Evolutionary conservation across 2,329 filamentous ascomycete species (phyloP), one percentile per base, ranked within the genome.

Genomic region (Lachnellula subtilissima): DNA sequence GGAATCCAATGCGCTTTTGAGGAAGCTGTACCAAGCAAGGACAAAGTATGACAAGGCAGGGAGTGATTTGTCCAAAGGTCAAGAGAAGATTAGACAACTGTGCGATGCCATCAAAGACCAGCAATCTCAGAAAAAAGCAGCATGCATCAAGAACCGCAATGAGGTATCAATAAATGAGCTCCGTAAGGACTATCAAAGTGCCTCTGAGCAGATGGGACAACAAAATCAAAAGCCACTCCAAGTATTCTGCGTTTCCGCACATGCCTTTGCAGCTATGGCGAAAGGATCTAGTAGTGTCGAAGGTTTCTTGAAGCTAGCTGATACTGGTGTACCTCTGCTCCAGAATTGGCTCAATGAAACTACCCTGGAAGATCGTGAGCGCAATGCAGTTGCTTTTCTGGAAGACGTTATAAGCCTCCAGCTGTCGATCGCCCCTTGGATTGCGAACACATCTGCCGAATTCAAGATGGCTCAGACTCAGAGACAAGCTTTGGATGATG

Each of bases 141-240:
- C 53, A 5, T 63, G 60, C 37, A 60, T 62, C 37, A n/a, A 50
- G 17, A 51, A 61, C 6, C 50, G 62, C 7, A 62, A 58, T n/a
- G 6, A 49, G 28, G 6, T 48, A 23, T 45, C 46, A 1, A 50
- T 15, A 2, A 22, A 17, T 3, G 49, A 25, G 8, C 45, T 61
- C 7, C 46, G 36, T 23, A 39, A 50, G 17, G 54, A 63, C 11
- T 63, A 52, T 25, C 49, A 60, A 8, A 17, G 17, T 11, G 56
- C 50, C 8, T 39, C 54, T 11, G 17, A 39, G 22, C 51, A 58
- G 36, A 56, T 62, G 22, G 37, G 51, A 7, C 39, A 51, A 17
- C 14, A 42, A 14, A 42, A 32, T 35, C n/a, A 22, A 3, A 37
- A 47, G 5, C 32, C 48, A 1, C 28, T 65, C 9, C 25, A 52